These are phyloP conservation scores for Metschnikowia rubicola DNA, from an alignment of 805 yeast genomes.

Conservation along the genomic window DNA sequence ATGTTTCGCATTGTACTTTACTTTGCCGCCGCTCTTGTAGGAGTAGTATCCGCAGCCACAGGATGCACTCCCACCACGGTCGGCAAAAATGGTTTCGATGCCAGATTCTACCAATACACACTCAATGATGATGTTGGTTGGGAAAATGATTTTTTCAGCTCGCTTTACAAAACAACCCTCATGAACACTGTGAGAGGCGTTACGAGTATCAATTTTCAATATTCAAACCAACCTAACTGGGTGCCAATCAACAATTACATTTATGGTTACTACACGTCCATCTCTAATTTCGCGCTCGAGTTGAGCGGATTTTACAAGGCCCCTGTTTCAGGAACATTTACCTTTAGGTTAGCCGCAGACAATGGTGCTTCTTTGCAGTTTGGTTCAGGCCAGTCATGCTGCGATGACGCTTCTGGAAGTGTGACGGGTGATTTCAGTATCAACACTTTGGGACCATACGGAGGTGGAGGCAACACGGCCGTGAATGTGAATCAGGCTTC, in stretches of 20 bases:
- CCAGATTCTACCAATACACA: slow-evolving; percentile 5
- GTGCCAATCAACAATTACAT: not conserved
- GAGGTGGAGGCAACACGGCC: slow-evolving; percentile 9
- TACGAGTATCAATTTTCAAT: slow-evolving; percentile 8
- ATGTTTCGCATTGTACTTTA: not conserved
- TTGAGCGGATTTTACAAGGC: slow-evolving; percentile 16
- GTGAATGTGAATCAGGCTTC: slow-evolving; percentile 8
- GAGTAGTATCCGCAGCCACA: not conserved
- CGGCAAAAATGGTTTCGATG: slow-evolving; percentile 8
- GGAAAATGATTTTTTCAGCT: slow-evolving; percentile 4
- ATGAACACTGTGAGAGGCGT: slow-evolving; percentile 5
- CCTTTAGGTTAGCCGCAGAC: slow-evolving; percentile 14
- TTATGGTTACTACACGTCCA: slow-evolving; percentile 7
- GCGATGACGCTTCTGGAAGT: slow-evolving; percentile 15
- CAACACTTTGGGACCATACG: slow-evolving; percentile 12
- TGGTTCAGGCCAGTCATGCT: slow-evolving; percentile 15
- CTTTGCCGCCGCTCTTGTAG: not conserved
- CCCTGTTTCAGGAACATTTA: slow-evolving; percentile 10
- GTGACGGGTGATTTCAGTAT: slow-evolving; percentile 13
- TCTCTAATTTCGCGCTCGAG: slow-evolving; percentile 12
- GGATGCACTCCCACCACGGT: slow-evolving; percentile 2
- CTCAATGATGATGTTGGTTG: slow-evolving; percentile 6
- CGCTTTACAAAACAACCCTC: slow-evolving; percentile 4
- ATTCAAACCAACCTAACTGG: not conserved
- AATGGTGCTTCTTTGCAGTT: slow-evolving; percentile 18